Percentiles rank a stretch among this genome's conserved stretches.
Conservation (phyloP, 2,329 filamentous ascomycete species). For the Sclerotiophoma versabilis region DNA sequence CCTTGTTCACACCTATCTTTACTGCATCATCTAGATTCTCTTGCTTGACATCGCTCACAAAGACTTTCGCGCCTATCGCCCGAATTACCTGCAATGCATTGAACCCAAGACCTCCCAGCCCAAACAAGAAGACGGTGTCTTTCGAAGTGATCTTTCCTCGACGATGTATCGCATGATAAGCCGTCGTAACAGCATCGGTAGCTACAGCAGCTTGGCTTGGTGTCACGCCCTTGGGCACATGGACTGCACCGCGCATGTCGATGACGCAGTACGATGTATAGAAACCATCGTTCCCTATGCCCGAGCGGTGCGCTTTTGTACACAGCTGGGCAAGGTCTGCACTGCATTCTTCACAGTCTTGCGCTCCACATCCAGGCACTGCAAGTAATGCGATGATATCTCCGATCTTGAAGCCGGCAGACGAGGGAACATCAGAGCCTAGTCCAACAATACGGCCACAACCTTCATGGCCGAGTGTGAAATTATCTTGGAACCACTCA, state of each 20-base stretch:
- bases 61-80: slow-evolving; percentile 26
- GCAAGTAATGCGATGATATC: slow-evolving; percentile 26
- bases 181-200: slow-evolving; percentile 32
- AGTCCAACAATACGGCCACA: slow-evolving; percentile 23
- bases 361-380: slow-evolving; percentile 25
- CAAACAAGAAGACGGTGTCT: slow-evolving; percentile 31
- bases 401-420: slow-evolving; percentile 19
- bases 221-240: slow-evolving; percentile 24
- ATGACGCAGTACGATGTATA: slow-evolving; percentile 26
- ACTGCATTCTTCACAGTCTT: slow-evolving; percentile 25
- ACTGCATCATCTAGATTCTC: slow-evolving; percentile 30
- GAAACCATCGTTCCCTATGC: slow-evolving; percentile 29
- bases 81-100: slow-evolving; percentile 31
- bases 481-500: slow-evolving; percentile 24
- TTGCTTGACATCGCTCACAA: slow-evolving; percentile 33
- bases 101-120: slow-evolving; percentile 30
- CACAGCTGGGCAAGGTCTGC: slow-evolving; percentile 25
- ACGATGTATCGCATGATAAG: slow-evolving; percentile 32
- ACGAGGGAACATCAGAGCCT: slow-evolving; percentile 11
- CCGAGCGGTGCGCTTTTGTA: slow-evolving; percentile 21
- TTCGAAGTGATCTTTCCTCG: slow-evolving; percentile 18
- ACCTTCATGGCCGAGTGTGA: slow-evolving; percentile 32
- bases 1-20: slow-evolving; percentile 18
- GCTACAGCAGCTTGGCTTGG: slow-evolving; percentile 29
- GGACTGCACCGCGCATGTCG: slow-evolving; percentile 23